Percentiles rank a stretch among this genome's conserved stretches.
Conservation (phyloP, 176 grass and related monocot species). For the Hsuehochloa calcarea region DNA sequence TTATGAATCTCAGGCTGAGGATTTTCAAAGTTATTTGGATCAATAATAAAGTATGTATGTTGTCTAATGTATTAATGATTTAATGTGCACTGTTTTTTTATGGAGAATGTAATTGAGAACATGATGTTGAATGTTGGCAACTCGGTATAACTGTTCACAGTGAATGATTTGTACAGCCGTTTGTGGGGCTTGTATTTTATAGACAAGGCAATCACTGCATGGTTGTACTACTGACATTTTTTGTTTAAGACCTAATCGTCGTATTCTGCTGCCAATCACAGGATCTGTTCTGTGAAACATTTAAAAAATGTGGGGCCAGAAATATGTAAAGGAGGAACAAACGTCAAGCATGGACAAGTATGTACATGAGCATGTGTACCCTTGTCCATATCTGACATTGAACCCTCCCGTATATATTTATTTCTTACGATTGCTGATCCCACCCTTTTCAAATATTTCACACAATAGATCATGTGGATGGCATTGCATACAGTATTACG, state of each 20-base stretch:
- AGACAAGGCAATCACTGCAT: background rate
- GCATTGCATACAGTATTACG: background rate
- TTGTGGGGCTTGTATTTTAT: background rate
- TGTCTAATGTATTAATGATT: background rate
- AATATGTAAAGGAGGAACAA: background rate
- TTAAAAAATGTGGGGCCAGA: background rate
- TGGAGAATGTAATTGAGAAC: background rate
- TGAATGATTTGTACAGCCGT: background rate
- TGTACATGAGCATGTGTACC: background rate
- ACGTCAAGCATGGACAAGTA: background rate
- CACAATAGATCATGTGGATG: background rate
- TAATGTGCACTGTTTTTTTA: background rate
- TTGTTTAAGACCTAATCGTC: background rate
- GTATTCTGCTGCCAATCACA: background rate
- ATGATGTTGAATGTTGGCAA: background rate
- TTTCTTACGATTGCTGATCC: background rate
- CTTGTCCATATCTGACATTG: background rate
- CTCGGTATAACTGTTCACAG: background rate
- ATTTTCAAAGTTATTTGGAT: background rate
- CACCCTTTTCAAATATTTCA: background rate
- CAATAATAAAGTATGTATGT: background rate
- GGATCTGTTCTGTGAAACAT: background rate
- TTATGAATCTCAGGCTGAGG: background rate
- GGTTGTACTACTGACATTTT: background rate
- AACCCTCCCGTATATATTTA: background rate